phyloP scores from a whole-genome alignment of 768 basidiomycete species.

The Termitomyces bulborhizus region DNA sequence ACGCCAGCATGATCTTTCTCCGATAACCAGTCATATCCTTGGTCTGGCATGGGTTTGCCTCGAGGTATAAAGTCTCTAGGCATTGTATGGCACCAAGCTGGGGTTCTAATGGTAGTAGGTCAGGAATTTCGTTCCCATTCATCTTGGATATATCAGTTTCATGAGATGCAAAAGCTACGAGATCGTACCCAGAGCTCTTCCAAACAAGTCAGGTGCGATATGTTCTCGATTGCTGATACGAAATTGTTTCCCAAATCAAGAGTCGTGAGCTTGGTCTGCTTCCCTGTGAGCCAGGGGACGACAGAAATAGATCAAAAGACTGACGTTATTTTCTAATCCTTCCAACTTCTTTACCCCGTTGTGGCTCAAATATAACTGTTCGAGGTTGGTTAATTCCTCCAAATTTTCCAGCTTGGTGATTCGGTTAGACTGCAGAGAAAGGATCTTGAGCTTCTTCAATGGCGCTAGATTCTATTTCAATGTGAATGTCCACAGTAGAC shows the following conservation, averaged over 20 bases:
- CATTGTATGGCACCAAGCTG: slow-evolving; percentile 55
- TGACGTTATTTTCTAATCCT: slow-evolving; percentile 79
- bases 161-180: slow-evolving; percentile 1
- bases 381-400: slow-evolving; percentile 63
- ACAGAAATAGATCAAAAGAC: slow-evolving; percentile 13
- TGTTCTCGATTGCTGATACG: slow-evolving; percentile 70
- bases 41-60: slow-evolving; percentile 88
- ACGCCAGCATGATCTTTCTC: slow-evolving; percentile 80
- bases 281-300: not conserved
- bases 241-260: slow-evolving; percentile 88
- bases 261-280: slow-evolving; percentile 64
- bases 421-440: slow-evolving; percentile 92
- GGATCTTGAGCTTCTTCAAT: slow-evolving; percentile 70
- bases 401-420: slow-evolving; percentile 84
- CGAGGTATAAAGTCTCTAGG: slow-evolving; percentile 88
- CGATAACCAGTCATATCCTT: slow-evolving; percentile 74
- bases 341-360: slow-evolving; percentile 84
- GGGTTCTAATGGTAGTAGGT: slow-evolving; percentile 58
- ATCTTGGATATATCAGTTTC: slow-evolving; percentile 40
- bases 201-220: slow-evolving; percentile 69
- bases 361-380: slow-evolving; percentile 91
- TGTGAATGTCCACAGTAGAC: not conserved
- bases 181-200: slow-evolving; percentile 90
- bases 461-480: slow-evolving; percentile 54
- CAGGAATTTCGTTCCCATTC: slow-evolving; percentile 79